Evolutionary conservation across 2,329 filamentous ascomycete genomes (phyloP).

Genomic region (Colletotrichum sp.): DNA sequence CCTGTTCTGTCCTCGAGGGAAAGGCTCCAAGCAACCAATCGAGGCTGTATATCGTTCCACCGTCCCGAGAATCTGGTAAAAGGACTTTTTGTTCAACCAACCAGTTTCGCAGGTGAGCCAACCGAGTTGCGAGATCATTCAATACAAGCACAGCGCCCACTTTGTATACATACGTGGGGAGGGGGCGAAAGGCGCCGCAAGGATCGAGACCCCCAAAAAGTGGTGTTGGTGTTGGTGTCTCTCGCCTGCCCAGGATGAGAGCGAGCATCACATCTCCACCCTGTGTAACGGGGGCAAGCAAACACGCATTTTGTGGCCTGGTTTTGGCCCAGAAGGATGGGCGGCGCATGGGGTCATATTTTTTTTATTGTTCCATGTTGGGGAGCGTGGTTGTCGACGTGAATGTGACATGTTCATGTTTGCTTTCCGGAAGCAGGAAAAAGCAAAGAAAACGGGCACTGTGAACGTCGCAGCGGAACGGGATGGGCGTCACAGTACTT

Average conservation of each 20-base stretch:
- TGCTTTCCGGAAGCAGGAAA: not conserved
- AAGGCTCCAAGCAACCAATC: not conserved
- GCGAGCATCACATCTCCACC: not conserved
- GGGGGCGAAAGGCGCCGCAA: not conserved
- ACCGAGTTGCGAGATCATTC: not conserved
- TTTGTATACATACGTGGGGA: not conserved
- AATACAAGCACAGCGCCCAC: not conserved
- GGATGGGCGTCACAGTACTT: not conserved
- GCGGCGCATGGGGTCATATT: not conserved
- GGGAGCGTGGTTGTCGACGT: not conserved
- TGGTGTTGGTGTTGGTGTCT: not conserved
- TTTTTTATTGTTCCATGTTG: not conserved
- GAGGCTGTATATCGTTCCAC: slow-evolving; percentile 1
- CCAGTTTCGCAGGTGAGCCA: not conserved
- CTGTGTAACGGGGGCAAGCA: not conserved
- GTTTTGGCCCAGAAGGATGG: not conserved
- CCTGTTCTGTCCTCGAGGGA: not conserved
- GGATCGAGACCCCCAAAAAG: not conserved
- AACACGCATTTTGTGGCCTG: not conserved
- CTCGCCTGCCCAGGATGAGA: not conserved
- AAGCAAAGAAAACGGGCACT: not conserved
- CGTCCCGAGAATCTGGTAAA: slow-evolving; percentile 1
- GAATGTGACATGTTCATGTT: not conserved
- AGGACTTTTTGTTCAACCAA: not conserved
- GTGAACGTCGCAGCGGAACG: not conserved